Base-by-base conservation (phyloP, 371 early-diverging fungal genomes). In the Lichtheimia ramosa region DNA sequence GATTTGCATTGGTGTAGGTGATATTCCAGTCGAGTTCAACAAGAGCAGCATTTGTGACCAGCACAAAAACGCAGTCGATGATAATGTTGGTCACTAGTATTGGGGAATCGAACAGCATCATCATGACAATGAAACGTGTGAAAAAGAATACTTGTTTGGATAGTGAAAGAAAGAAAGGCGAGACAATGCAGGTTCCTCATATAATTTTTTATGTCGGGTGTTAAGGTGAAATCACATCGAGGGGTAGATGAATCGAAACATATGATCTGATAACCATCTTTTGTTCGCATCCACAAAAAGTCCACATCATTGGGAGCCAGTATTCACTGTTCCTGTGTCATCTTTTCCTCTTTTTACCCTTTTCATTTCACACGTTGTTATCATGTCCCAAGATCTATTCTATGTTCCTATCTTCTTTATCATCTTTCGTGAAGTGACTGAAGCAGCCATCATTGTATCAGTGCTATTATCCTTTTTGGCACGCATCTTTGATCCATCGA, bases 361-460 rank as follows among this genome's bases (percentile, higher is more conserved):
- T 50, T 50, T 50, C n/a, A 4, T 50, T 21, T 2, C 18, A 14
- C 23, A 16, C 5, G 5, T n/a, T 15, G n/a, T 5, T n/a, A 23
- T 50, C 14, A 23, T 16, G 20, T 16, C 50, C 13, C 50, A 50
- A 27, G 79, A 81, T 58, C 69, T 87, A 18, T 92, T 92, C 65
- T 85, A 88, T 43, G 81, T 92, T 4, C 91, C 93, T 7, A 83
- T 92, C 61, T 94, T 91, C 75, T 92, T 94, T 63, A 89, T 94
- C 54, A 65, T 93, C 55, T 88, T 92, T 65, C 83, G 95, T 61
- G 95, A 94, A 81, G 88, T 93, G 8, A 71, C 71, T 12, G 77
- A 76, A 63, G 91, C 90, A 15, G 86, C 90, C 39, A 86, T 95
- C 62, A 88, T 95, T 62, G 79, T 95, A 51, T 88, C 92, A 18